phyloP scores from a whole-genome alignment of 805 yeast species.

The Wickerhamiella sergipiensis region DNA sequence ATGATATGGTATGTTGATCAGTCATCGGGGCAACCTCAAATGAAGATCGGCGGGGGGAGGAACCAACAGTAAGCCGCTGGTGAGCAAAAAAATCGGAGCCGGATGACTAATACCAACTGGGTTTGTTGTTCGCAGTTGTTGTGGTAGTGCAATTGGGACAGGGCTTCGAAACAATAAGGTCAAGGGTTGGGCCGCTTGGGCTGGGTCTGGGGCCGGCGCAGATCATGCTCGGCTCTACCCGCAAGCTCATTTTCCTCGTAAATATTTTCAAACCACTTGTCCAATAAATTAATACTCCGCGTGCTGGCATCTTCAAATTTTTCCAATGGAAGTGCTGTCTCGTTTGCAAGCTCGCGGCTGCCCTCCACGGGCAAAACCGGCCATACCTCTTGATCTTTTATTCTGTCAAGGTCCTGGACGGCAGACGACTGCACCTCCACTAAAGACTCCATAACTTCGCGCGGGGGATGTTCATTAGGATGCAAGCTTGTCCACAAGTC shows the following conservation, averaged over 20 bases:
- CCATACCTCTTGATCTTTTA: not conserved
- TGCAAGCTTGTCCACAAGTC: not conserved
- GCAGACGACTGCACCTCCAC: not conserved
- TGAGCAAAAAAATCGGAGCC: too few relatives aligned
- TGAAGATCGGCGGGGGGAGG: too few relatives aligned
- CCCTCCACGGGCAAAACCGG: not conserved
- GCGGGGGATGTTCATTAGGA: not conserved
- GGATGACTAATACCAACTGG: too few relatives aligned
- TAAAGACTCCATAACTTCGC: not conserved
- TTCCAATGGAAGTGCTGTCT: not conserved
- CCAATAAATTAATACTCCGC: not conserved
- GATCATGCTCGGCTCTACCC: not conserved
- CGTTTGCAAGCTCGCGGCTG: not conserved
- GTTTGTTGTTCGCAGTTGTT: too few relatives aligned
- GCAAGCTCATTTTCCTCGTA: not conserved
- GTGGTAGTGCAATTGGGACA: too few relatives aligned
- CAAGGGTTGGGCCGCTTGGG: not conserved
- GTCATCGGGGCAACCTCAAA: not conserved
- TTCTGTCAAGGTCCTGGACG: not conserved
- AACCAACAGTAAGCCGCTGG: too few relatives aligned
- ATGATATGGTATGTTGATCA: not conserved
- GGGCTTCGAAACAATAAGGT: not conserved
- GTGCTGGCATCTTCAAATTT: not conserved
- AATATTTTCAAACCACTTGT: not conserved
- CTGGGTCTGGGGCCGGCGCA: not conserved